Conservation (phyloP, 2,329 filamentous ascomycete species). For the Clonostachys sp. region DNA sequence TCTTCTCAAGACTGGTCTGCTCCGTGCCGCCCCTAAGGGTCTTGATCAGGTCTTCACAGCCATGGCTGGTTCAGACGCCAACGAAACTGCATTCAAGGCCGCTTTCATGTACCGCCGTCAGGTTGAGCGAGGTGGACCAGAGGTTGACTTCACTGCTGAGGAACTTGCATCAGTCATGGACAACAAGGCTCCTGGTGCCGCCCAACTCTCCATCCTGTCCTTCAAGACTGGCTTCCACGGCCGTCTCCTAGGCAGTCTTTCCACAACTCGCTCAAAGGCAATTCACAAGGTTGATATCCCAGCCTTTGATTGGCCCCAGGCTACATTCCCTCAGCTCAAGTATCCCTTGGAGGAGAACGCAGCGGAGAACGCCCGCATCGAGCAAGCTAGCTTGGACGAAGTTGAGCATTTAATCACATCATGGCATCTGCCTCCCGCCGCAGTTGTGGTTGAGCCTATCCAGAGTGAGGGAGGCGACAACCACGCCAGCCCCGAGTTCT, state of each 20-base stretch:
- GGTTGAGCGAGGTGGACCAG: slow-evolving; percentile 67
- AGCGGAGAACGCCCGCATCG: slow-evolving; percentile 76
- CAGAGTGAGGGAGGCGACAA: slow-evolving; percentile 95
- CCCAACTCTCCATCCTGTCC: slow-evolving; percentile 76
- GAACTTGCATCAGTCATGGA: slow-evolving; percentile 74
- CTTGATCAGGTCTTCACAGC: slow-evolving; percentile 87
- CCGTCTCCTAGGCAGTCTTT: slow-evolving; percentile 81
- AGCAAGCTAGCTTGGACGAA: slow-evolving; percentile 76
- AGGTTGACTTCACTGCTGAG: slow-evolving; percentile 74
- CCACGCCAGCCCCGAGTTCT: slow-evolving; percentile 84
- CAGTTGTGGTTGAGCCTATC: slow-evolving; percentile 83
- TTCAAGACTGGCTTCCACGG: slow-evolving; percentile 90
- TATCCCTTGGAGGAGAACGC: slow-evolving; percentile 80
- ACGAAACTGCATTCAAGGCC: slow-evolving; percentile 92
- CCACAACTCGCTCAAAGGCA: slow-evolving; percentile 86
- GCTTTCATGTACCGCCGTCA: slow-evolving; percentile 91
- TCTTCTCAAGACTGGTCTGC: slow-evolving; percentile 73
- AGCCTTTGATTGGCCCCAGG: slow-evolving; percentile 92
- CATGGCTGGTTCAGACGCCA: slow-evolving; percentile 85
- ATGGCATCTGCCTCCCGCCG: slow-evolving; percentile 75
- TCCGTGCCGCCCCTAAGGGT: slow-evolving; percentile 78
- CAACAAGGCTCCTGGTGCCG: slow-evolving; percentile 74
- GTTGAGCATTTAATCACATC: slow-evolving; percentile 76
- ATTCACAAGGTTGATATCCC: slow-evolving; percentile 95
- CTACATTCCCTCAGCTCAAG: slow-evolving; percentile 78